A percentile compares a stretch with the other conserved stretches of the same genome.
Conservation (phyloP, 441 rosid species). For the Pelargonium fulgidum region DNA sequence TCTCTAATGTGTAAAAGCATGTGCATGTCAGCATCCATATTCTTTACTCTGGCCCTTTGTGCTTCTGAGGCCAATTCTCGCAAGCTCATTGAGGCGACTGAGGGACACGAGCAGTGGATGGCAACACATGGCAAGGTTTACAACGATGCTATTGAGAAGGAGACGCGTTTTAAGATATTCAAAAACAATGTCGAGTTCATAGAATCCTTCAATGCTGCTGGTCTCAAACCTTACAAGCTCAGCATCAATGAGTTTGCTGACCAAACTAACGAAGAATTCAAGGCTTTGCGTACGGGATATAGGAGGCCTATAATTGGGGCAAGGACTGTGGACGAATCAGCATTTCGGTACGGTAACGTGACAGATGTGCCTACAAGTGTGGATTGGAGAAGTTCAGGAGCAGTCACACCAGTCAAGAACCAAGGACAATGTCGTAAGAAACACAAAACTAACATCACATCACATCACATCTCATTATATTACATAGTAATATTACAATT, state of each 20-base stretch:
- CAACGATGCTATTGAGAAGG: not conserved
- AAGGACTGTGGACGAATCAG: not conserved
- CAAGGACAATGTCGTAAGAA: slow-evolving; percentile 26
- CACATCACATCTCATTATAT: no score
- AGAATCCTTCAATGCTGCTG: not conserved
- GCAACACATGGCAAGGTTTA: not conserved
- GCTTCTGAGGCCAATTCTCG: not conserved
- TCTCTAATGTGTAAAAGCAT: not conserved
- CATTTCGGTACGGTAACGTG: slow-evolving; percentile 12
- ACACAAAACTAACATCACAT: not conserved
- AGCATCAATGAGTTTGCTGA: slow-evolving; percentile 10
- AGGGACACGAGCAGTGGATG: slow-evolving; percentile 2
- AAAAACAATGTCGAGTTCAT: not conserved
- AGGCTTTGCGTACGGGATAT: slow-evolving; percentile 13
- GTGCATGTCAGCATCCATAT: not conserved
- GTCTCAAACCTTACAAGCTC: not conserved
- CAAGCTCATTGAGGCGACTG: not conserved
- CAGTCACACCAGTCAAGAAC: slow-evolving; percentile 25
- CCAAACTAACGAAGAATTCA: slow-evolving; percentile 16
- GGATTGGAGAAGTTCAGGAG: slow-evolving; percentile 23
- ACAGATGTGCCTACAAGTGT: slow-evolving; percentile 4
- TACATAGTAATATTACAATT: no score
- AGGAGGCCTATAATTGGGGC: not conserved
- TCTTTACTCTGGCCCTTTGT: not conserved
- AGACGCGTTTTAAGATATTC: not conserved